A percentile compares a stretch with the other conserved stretches of the same genome.
phyloP scores from a whole-genome alignment of 768 basidiomycete species.

The Tephrocybe sp. region DNA sequence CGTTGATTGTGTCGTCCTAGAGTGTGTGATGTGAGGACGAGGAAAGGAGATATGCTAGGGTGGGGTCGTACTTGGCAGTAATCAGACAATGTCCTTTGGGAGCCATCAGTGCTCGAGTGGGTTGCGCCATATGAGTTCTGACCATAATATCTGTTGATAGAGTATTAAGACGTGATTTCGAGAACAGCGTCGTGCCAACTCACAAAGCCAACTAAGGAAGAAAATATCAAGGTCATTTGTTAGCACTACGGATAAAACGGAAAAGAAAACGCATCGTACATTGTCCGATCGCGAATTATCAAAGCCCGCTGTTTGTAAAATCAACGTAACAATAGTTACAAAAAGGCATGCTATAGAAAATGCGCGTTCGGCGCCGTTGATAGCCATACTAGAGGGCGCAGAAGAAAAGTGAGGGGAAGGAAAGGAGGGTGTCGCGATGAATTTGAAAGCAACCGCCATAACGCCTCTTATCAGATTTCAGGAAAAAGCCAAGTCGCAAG shows the following conservation, averaged over 20 bases:
- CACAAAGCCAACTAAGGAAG: no score
- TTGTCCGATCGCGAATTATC: conserved; percentile 37
- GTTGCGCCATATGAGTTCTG: conserved; percentile 73
- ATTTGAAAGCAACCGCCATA: not conserved
- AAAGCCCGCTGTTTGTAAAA: conserved; percentile 22
- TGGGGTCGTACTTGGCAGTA: conserved; percentile 56
- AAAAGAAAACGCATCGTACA: conserved; percentile 19
- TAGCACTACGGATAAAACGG: no score
- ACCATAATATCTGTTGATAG: conserved; percentile 61
- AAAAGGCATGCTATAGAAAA: not conserved
- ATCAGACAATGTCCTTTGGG: conserved; percentile 56
- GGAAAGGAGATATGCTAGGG: not conserved
- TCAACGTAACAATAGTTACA: not conserved
- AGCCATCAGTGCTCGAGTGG: conserved; percentile 47
- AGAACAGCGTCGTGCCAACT: no score
- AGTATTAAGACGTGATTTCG: not conserved
- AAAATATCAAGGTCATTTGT: no score
- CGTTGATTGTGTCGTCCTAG: conserved; percentile 65
- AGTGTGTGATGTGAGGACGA: not conserved
- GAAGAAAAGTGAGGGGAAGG: not conserved
- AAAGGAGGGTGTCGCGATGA: conserved; percentile 3
- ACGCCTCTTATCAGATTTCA: conserved; percentile 9
- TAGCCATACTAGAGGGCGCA: conserved; percentile 9
- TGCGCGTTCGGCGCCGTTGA: conserved; percentile 2
- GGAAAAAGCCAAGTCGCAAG: not conserved